Percentiles rank a stretch among this genome's conserved stretches.
These are phyloP conservation scores for Aspergillus heteromorphus DNA, from an alignment of 495 filamentous ascomycete genomes.

Conservation along the genomic window DNA sequence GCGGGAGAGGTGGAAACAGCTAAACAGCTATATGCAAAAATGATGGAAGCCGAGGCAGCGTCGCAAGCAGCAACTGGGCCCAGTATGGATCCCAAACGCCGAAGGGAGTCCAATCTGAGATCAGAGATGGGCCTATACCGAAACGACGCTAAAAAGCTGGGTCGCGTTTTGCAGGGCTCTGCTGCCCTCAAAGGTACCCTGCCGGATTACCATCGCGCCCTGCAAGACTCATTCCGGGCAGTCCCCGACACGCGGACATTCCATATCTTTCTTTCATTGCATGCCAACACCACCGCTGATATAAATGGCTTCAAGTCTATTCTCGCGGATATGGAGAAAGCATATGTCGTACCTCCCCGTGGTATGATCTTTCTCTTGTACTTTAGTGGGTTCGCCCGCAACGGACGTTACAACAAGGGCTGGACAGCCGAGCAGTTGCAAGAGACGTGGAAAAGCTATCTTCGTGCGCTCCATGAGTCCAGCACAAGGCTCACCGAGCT, in stretches of 20 bases:
- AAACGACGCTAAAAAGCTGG: conserved; percentile 24
- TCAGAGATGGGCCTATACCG: conserved; percentile 30
- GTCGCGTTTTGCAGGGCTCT: conserved; percentile 33
- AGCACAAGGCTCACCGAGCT: conserved; percentile 43
- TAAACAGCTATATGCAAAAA: conserved; percentile 71
- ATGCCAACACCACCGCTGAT: conserved; percentile 33
- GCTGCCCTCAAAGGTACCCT: conserved; percentile 21
- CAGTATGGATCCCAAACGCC: conserved; percentile 9
- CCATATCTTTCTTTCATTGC: conserved; percentile 35
- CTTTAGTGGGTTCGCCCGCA: conserved; percentile 67
- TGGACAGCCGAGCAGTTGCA: conserved; percentile 61
- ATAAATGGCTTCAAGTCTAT: conserved; percentile 32
- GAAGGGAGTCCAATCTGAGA: conserved; percentile 17
- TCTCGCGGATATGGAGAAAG: conserved; percentile 37
- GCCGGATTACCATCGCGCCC: conserved; percentile 27
- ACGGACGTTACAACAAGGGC: conserved; percentile 58
- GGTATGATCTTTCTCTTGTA: conserved; percentile 45
- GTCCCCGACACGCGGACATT: conserved; percentile 45
- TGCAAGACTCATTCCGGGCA: conserved; percentile 35
- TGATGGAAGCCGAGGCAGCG: conserved; percentile 51
- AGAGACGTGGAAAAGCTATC: conserved; percentile 34
- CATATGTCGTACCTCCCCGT: conserved; percentile 33
- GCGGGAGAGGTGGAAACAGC: conserved; percentile 67
- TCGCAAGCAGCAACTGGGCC: conserved; percentile 16
- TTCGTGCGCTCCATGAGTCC: conserved; percentile 50